Evolutionary conservation across 768 basidiomycete genomes (phyloP).

Genomic region (Naganishia randhawae): DNA sequence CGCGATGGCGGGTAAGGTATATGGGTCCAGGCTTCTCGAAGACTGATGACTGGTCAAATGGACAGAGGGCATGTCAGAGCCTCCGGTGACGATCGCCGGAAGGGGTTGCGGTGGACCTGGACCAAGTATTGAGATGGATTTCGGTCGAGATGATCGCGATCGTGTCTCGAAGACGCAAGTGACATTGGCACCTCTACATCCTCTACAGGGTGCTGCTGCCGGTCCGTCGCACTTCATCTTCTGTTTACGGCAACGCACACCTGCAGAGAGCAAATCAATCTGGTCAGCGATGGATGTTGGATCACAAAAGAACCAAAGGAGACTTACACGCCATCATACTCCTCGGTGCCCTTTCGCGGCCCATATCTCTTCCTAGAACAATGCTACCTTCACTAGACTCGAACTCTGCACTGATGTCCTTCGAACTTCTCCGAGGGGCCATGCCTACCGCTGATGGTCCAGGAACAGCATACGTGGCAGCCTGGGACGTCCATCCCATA

Average conservation of each 20-base stretch:
- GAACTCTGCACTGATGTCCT: constrained; percentile 17
- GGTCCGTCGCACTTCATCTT: constrained; percentile 35
- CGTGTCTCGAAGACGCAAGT: constrained; percentile 31
- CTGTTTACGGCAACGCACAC: constrained; percentile 31
- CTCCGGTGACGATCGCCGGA: constrained; percentile 27
- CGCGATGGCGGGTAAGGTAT: constrained; percentile 1
- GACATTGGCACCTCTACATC: constrained; percentile 29
- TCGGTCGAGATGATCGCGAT: constrained; percentile 26
- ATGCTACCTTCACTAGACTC: constrained; percentile 30
- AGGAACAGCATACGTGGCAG: constrained; percentile 16
- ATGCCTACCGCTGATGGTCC: neutral
- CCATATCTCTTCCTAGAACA: constrained; percentile 21
- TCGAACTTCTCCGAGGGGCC: constrained; percentile 3
- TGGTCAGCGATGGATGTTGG: neutral
- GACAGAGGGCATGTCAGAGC: constrained; percentile 8
- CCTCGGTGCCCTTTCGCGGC: constrained; percentile 28
- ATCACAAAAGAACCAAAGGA: neutral
- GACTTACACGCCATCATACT: constrained; percentile 34
- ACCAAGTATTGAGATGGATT: constrained; percentile 28
- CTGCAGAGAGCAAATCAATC: neutral
- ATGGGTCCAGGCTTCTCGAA: constrained; percentile 25
- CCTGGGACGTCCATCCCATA: constrained; percentile 24
- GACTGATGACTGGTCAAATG: constrained; percentile 17
- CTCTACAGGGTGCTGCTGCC: constrained; percentile 28
- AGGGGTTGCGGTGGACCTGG: constrained; percentile 27